Base-by-base conservation (phyloP, 768 basidiomycete species). In the Mycena olivaceomarginata region DNA sequence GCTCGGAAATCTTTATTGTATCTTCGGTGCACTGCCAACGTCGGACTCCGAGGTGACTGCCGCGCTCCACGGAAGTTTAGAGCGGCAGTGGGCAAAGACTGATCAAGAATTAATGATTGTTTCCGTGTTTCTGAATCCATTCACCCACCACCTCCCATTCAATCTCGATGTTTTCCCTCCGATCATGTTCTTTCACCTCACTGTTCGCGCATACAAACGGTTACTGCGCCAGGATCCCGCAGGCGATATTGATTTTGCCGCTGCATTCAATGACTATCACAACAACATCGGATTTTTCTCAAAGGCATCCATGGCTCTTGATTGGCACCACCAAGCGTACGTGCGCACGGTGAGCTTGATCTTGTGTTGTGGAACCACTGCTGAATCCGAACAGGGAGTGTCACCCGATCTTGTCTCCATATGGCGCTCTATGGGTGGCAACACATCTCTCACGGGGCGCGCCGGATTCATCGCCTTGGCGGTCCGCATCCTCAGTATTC, bases 81-180 rank as follows among this genome's bases (percentile, higher is more conserved):
- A 59, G 57, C 57, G 57, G 57, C 57, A 31, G 10, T 59, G 25
- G 25, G 57, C 25, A 4, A 59, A 59, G 15, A 59, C 57, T 10
- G 57, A 59, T 31, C 57, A 59, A 12, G 57, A 59, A 37, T 13
- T 59, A 6, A 59, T 59, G 57, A 59, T 59, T 7, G 5, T 59
- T 5, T 25, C 57, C 9, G 57, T 59, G 7, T 59, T 59, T 59
- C 18, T 88, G 20, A 88, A 89, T 74, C 87, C 86, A 0, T 83
- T 78, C 70, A 75, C 82, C 25, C 72, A 65, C 10, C 25, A 18
- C 9, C 65, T 41, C 4, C 68, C 77, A n/a, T 80, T 81, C 67
- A 74, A 75, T 76, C 25, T 48, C 63, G 5, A 67, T 57, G 20
- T 70, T 5, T 51, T 51, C 18, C n/a, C 18, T 39, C 80, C 13